Percentiles rank a stretch among this genome's conserved stretches.
Evolutionary conservation across 441 rosid species (phyloP).

Genomic region (Jatropha podagrica): DNA sequence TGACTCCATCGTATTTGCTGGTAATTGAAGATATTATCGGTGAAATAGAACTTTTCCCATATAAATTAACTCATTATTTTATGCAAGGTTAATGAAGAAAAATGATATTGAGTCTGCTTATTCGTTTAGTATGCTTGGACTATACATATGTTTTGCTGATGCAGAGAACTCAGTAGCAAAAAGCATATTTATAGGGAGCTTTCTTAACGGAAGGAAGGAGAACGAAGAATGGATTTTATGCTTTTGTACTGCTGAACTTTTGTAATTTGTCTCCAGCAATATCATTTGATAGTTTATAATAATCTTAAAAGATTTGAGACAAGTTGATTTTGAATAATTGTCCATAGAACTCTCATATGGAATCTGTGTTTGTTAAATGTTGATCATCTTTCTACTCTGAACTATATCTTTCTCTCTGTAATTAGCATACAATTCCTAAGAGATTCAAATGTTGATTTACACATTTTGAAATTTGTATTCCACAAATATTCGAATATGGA

Average conservation of each 20-base stretch:
- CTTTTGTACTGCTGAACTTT: background rate
- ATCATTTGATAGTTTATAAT: background rate
- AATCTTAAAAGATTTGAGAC: constrained; percentile 1
- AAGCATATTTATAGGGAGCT: background rate
- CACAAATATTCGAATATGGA: no score
- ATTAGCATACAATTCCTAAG: background rate
- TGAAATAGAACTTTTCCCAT: background rate
- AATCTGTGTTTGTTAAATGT: background rate
- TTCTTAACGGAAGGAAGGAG: background rate
- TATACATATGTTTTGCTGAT: background rate
- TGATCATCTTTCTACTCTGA: background rate
- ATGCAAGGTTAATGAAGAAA: background rate
- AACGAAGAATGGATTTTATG: background rate
- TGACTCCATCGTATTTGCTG: no score
- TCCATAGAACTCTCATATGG: constrained; percentile 1
- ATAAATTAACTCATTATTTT: background rate
- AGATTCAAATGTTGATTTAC: no score
- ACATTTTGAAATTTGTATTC: no score
- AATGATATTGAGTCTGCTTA: background rate
- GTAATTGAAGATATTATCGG: no score
- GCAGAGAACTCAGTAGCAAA: constrained; percentile 20
- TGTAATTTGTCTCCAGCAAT: constrained; percentile 2
- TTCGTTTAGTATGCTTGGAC: background rate
- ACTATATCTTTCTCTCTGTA: background rate
- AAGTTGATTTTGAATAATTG: constrained; percentile 24